A percentile compares a stretch with the other conserved stretches of the same genome.
Conservation (phyloP, 164 flowering plant genomes). For the Protea cynaroides region DNA sequence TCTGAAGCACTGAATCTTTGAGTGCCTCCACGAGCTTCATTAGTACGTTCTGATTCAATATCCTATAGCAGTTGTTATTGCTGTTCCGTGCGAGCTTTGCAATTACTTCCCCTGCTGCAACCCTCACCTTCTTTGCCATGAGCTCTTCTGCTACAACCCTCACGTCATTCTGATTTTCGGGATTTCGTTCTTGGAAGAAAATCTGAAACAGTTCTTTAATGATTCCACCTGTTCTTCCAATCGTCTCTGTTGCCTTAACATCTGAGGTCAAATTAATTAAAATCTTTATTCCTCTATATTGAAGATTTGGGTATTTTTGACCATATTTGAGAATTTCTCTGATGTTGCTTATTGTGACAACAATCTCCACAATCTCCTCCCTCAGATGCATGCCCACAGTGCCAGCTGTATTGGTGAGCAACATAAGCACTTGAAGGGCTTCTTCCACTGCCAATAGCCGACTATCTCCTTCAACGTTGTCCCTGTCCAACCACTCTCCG, state of each 20-base stretch:
- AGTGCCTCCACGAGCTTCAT: slow-evolving; percentile 50
- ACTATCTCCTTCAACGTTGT: slow-evolving; percentile 32
- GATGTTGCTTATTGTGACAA: slow-evolving; percentile 84
- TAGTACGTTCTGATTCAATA: slow-evolving; percentile 44
- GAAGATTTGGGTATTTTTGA: slow-evolving; percentile 51
- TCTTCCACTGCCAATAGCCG: slow-evolving; percentile 56
- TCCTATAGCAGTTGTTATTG: slow-evolving; percentile 45
- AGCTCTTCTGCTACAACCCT: too few relatives aligned
- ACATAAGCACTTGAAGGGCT: slow-evolving; percentile 71
- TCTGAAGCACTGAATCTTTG: slow-evolving; percentile 40
- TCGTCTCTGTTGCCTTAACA: slow-evolving; percentile 75
- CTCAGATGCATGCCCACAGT: slow-evolving; percentile 66
- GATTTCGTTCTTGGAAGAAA: slow-evolving; percentile 41
- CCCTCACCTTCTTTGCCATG: too few relatives aligned
- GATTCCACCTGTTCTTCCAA: slow-evolving; percentile 84
- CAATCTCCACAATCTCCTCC: slow-evolving; percentile 68
- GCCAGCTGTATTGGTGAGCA: slow-evolving; percentile 77
- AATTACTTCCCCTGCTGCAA: slow-evolving; percentile 82
- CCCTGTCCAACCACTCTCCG: slow-evolving; percentile 46
- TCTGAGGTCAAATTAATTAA: slow-evolving; percentile 70
- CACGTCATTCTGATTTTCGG: slow-evolving; percentile 33
- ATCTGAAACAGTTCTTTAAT: slow-evolving; percentile 53
- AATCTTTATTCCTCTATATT: slow-evolving; percentile 64
- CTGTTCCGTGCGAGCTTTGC: slow-evolving; percentile 83
- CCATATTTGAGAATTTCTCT: slow-evolving; percentile 72